These are phyloP conservation scores for Adansonia gregorii DNA, from an alignment of 441 rosid species.

Conservation along the genomic window DNA sequence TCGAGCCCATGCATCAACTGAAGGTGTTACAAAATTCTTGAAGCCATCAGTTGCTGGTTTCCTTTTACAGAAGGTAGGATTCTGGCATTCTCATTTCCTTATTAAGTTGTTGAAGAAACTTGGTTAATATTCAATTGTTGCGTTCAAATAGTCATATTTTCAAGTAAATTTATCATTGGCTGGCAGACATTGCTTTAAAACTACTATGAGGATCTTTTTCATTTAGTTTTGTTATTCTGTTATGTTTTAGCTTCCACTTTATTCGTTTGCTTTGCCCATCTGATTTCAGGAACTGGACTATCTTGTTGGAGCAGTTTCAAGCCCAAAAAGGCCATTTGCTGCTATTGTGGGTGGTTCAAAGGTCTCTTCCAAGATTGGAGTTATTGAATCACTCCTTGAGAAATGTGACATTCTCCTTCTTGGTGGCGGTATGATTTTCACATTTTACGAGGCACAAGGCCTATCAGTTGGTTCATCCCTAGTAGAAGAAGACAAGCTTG, in stretches of 20 bases:
- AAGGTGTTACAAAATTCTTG: constrained; percentile 87
- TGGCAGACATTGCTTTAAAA: background rate
- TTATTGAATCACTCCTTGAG: constrained; percentile 83
- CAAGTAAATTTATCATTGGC: background rate
- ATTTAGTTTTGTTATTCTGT: background rate
- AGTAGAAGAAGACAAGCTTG: constrained; percentile 92
- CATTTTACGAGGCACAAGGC: constrained; percentile 92
- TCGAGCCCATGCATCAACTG: constrained; percentile 94
- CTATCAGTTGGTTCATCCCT: constrained; percentile 82
- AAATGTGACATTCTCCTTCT: constrained; percentile 78
- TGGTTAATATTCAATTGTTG: background rate
- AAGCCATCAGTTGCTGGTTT: constrained; percentile 96
- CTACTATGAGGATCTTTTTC: background rate
- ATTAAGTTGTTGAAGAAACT: background rate
- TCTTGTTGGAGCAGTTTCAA: constrained; percentile 88
- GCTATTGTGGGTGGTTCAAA: constrained; percentile 93
- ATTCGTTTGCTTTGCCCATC: background rate
- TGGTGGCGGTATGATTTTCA: constrained; percentile 95
- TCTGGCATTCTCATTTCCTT: background rate
- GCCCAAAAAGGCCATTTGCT: constrained; percentile 89
- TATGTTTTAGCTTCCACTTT: constrained; percentile 1
- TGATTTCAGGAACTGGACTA: constrained; percentile 75
- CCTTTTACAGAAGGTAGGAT: constrained; percentile 83
- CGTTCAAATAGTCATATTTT: constrained; percentile 6
- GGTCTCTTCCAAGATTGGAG: constrained; percentile 93